Conservation (phyloP, 1,139 yeast genomes). For the Candida gigantensis region DNA sequence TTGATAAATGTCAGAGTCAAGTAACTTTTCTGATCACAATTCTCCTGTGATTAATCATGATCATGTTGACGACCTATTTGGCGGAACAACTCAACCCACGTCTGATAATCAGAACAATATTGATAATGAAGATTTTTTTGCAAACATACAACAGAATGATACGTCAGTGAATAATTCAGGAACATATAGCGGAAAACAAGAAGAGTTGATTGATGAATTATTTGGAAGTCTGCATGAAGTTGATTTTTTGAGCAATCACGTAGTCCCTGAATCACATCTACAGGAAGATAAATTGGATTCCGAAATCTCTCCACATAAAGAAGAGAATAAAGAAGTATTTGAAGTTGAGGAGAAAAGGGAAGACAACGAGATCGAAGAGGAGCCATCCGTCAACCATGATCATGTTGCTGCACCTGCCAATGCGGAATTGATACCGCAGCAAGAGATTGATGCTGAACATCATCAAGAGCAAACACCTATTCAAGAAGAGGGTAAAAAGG, state of each 20-base stretch:
- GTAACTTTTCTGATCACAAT: too few relatives aligned
- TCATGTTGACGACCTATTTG: neutral
- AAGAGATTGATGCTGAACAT: too few relatives aligned
- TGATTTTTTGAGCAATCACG: conserved; percentile 6
- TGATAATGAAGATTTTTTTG: neutral
- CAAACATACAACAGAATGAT: neutral
- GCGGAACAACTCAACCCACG: neutral
- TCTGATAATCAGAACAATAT: neutral
- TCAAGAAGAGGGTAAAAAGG: too few relatives aligned
- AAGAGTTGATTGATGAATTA: conserved; percentile 7
- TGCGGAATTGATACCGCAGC: too few relatives aligned
- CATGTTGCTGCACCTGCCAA: too few relatives aligned
- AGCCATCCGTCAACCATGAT: neutral
- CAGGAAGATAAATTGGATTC: too few relatives aligned
- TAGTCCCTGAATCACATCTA: too few relatives aligned
- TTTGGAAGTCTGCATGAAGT: conserved; percentile 5
- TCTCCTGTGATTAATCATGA: neutral
- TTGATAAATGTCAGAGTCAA: too few relatives aligned
- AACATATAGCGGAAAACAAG: conserved; percentile 2
- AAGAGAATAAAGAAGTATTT: neutral
- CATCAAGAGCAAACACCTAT: too few relatives aligned
- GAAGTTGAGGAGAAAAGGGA: too few relatives aligned
- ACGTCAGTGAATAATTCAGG: neutral
- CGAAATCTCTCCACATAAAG: too few relatives aligned
- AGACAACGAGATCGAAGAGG: too few relatives aligned